phyloP scores from a whole-genome alignment of 2,329 filamentous ascomycete genomes.

The Decorospora gaudefroyi region DNA sequence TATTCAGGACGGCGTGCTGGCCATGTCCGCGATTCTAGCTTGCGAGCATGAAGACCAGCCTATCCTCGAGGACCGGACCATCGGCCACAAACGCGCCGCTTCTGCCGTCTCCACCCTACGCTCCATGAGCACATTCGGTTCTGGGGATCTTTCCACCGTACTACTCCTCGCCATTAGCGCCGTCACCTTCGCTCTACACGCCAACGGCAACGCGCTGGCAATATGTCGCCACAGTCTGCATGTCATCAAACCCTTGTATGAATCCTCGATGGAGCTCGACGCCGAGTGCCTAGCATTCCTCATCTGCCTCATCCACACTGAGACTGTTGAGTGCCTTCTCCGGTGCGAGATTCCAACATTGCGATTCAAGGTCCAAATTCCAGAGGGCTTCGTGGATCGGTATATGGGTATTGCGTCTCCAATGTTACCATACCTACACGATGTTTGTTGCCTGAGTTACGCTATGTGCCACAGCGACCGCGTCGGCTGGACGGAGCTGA shows the following conservation, averaged over 20 bases:
- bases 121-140: background rate
- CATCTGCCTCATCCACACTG: constrained; percentile 6
- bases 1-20: constrained; percentile 8
- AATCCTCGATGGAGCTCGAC: background rate
- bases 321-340: constrained; percentile 6
- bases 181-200: constrained; percentile 9
- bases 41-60: constrained; percentile 6
- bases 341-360: constrained; percentile 7
- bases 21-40: constrained; percentile 8
- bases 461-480: constrained; percentile 3
- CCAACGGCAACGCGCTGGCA: constrained; percentile 3
- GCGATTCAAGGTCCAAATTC: background rate
- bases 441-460: constrained; percentile 4
- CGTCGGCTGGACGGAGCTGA: background rate
- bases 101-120: constrained; percentile 7
- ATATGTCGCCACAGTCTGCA: constrained; percentile 7
- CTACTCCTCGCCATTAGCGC: constrained; percentile 10
- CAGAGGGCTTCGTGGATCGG: constrained; percentile 3
- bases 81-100: constrained; percentile 9
- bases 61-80: background rate
- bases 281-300: constrained; percentile 6
- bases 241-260: constrained; percentile 6
- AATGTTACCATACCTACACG: constrained; percentile 6
- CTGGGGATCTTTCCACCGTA: constrained; percentile 1
- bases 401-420: constrained; percentile 10